phyloP scores from a whole-genome alignment of 2,329 filamentous ascomycete genomes.

The Neospermospora avenae region DNA sequence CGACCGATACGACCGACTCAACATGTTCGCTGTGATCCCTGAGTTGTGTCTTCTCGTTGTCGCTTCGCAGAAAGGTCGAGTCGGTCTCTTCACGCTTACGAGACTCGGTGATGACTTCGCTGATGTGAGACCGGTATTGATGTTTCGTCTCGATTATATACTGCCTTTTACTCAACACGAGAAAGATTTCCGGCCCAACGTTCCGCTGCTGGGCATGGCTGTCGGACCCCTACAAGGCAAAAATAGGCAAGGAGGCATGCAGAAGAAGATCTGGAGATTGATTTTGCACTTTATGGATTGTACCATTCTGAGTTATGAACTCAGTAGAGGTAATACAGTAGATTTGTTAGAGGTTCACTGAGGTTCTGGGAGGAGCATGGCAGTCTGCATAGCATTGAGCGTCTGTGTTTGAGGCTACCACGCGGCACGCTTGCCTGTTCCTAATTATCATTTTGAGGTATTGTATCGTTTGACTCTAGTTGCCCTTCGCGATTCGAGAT shows the following conservation, averaged over 20 bases:
- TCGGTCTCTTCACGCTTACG: constrained; percentile 60
- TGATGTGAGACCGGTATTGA: constrained; percentile 10
- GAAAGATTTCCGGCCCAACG: constrained; percentile 38
- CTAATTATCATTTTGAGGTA: no score
- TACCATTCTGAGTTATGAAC: constrained; percentile 66
- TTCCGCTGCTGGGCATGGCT: constrained; percentile 64
- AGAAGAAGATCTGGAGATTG: constrained; percentile 55
- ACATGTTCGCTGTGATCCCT: constrained; percentile 62
- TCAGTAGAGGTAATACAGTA: constrained; percentile 43
- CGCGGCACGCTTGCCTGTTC: no score
- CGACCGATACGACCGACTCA: constrained; percentile 49
- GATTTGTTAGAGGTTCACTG: constrained; percentile 30
- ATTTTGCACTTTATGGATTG: constrained; percentile 72
- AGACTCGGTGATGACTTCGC: constrained; percentile 33
- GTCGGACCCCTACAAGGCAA: constrained; percentile 57
- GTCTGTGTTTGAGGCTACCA: not conserved
- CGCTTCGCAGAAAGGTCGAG: constrained; percentile 64
- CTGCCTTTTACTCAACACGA: constrained; percentile 41
- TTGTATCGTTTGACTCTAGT: no score
- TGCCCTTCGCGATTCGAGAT: no score
- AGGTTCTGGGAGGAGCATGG: not conserved
- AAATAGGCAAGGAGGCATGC: constrained; percentile 27
- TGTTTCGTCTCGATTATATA: constrained; percentile 50
- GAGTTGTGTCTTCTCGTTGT: constrained; percentile 67
- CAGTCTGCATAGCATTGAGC: not conserved